phyloP scores from a whole-genome alignment of 345 rosid genomes.

The Syzygium jambos region DNA sequence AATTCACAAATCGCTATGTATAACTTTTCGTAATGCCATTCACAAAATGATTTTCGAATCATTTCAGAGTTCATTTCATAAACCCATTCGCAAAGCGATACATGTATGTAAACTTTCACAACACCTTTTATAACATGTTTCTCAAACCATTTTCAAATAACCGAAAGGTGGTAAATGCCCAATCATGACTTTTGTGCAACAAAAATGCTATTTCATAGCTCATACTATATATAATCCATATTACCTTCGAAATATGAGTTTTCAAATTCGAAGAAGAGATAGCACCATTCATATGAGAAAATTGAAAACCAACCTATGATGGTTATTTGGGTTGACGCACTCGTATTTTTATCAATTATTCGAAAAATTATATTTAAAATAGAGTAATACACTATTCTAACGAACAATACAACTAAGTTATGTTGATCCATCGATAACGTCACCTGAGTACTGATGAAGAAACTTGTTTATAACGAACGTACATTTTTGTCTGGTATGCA shows the following conservation, averaged over 20 bases:
- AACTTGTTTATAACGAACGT: background rate
- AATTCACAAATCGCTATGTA: background rate
- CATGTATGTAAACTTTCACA: too few species aligned
- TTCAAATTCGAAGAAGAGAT: background rate
- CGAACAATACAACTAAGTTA: background rate
- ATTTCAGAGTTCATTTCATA: too few species aligned
- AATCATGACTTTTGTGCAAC: too few species aligned
- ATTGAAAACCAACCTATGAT: background rate
- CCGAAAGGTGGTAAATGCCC: too few species aligned
- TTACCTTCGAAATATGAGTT: background rate
- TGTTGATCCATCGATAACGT: accelerated
- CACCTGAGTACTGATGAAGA: background rate
- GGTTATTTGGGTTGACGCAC: background rate
- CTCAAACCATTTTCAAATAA: too few species aligned
- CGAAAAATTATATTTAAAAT: too few species aligned
- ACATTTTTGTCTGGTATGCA: accelerated
- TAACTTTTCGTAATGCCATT: background rate
- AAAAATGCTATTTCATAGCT: too few species aligned
- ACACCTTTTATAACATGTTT: too few species aligned
- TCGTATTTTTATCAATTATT: background rate
- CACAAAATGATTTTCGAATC: background rate
- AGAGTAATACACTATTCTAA: background rate
- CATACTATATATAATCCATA: too few species aligned
- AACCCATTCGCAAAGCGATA: too few species aligned
- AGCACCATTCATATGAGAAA: background rate